These are phyloP conservation scores for Fusarium sp. DNA, from an alignment of 2,329 filamentous ascomycete species.

Conservation along the genomic window DNA sequence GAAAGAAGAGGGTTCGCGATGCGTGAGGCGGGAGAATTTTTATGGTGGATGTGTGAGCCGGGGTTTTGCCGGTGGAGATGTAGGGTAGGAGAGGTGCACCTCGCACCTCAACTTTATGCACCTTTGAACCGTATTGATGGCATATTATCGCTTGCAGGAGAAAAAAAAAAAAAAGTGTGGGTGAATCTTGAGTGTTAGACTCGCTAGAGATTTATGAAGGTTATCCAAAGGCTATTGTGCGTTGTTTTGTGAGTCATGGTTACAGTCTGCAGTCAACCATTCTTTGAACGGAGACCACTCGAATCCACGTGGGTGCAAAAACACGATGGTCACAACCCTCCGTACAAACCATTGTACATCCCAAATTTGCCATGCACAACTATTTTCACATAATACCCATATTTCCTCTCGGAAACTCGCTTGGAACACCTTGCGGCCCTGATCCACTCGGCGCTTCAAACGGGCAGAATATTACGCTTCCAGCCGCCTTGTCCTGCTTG, in stretches of 20 bases:
- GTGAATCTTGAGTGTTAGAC: too few species aligned
- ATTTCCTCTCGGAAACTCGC: conserved; percentile 10
- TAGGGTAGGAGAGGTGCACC: conserved; percentile 20
- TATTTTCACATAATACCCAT: not conserved
- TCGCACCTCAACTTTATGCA: not conserved
- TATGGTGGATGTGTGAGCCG: conserved; percentile 21
- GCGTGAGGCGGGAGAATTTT: conserved; percentile 26
- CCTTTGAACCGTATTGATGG: not conserved
- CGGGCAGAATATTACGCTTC: conserved; percentile 38
- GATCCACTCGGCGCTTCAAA: conserved; percentile 27
- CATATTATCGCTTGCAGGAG: too few species aligned
- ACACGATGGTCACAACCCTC: too few species aligned
- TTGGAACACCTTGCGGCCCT: conserved; percentile 26
- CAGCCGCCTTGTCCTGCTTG: conserved; percentile 19
- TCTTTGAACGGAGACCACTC: too few species aligned
- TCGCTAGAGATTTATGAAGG: too few species aligned
- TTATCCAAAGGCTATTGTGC: too few species aligned
- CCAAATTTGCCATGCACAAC: too few species aligned
- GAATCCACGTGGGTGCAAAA: too few species aligned
- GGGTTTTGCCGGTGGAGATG: conserved; percentile 11
- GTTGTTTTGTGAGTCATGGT: too few species aligned
- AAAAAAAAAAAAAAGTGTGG: too few species aligned
- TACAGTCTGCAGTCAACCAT: too few species aligned
- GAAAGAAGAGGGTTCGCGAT: conserved; percentile 46
- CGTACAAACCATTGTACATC: too few species aligned